A percentile compares a stretch with the other conserved stretches of the same genome.
Evolutionary conservation across 371 early-diverging fungal genomes (phyloP).

Genomic region (Rhizomucor miehei): DNA sequence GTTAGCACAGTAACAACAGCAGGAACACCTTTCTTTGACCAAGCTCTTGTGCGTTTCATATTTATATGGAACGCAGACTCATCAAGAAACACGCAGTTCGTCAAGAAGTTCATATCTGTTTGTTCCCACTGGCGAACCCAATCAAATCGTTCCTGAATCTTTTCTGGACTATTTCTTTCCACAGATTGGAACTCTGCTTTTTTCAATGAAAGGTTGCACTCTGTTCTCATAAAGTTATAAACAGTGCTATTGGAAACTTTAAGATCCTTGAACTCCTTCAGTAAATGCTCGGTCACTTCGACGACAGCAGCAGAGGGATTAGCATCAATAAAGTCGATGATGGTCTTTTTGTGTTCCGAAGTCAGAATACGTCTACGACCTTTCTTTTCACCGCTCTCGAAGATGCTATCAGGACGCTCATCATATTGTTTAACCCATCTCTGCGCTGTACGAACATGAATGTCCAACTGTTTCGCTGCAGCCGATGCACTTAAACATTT

Average conservation of each 20-base stretch:
- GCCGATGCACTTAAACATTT: slow-evolving; percentile 14
- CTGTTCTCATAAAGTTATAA: slow-evolving; percentile 8
- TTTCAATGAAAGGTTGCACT: slow-evolving; percentile 17
- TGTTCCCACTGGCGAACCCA: slow-evolving; percentile 11
- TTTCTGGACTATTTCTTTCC: no score
- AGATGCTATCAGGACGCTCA: slow-evolving; percentile 5
- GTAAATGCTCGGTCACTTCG: slow-evolving; percentile 6
- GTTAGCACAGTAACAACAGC: slow-evolving; percentile 11
- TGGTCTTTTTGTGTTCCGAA: slow-evolving; percentile 6
- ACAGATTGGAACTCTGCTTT: no score
- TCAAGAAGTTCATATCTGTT: slow-evolving; percentile 11
- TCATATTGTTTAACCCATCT: slow-evolving; percentile 6
- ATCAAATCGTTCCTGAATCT: slow-evolving; percentile 10
- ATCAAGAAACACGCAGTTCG: slow-evolving; percentile 10
- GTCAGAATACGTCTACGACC: slow-evolving; percentile 11
- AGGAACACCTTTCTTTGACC: no score
- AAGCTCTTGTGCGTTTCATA: slow-evolving; percentile 13
- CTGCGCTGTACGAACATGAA: no score
- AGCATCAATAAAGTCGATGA: slow-evolving; percentile 10
- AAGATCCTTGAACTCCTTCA: slow-evolving; percentile 10
- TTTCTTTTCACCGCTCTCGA: slow-evolving; percentile 3
- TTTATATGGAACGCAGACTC: no score
- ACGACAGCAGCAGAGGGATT: slow-evolving; percentile 10
- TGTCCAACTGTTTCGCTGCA: no score
- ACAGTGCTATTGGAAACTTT: slow-evolving; percentile 8